These are phyloP conservation scores for Vitis hybrid DNA, from an alignment of 177 flowering plant genomes.

Conservation along the genomic window DNA sequence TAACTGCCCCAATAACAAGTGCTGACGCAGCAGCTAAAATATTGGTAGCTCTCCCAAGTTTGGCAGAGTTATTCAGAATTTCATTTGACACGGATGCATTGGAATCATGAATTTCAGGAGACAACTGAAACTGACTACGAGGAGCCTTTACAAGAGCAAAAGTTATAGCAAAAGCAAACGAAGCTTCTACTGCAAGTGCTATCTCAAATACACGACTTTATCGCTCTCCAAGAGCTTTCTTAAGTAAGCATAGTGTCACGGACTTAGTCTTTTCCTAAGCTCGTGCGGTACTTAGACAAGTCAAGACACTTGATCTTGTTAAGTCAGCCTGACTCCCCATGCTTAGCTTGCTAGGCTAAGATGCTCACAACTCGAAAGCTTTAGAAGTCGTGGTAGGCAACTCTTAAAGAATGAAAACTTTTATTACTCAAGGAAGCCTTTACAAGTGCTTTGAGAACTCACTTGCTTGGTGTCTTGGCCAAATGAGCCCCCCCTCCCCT, in stretches of 20 bases:
- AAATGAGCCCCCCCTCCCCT: no score
- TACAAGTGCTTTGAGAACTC: no score
- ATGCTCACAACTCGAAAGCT: no score
- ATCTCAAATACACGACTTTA: constrained; percentile 90
- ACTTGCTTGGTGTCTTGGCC: no score
- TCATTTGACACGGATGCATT: constrained; percentile 54
- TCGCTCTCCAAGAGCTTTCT: constrained; percentile 96
- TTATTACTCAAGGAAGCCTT: no score
- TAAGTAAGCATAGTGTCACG: constrained; percentile 53
- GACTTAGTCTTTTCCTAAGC: no score
- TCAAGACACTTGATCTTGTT: no score
- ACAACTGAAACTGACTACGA: constrained; percentile 65
- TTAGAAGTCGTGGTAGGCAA: no score
- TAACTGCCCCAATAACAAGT: constrained; percentile 71
- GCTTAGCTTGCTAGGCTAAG: no score
- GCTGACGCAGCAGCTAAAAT: constrained; percentile 80
- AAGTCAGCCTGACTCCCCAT: no score
- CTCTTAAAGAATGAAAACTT: no score
- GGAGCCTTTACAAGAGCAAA: constrained; percentile 69
- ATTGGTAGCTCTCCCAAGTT: constrained; percentile 62
- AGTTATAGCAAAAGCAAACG: constrained; percentile 62
- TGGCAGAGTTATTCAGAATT: constrained; percentile 40
- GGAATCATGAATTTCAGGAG: constrained; percentile 72
- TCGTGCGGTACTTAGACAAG: no score
- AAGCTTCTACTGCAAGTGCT: constrained; percentile 88